A percentile compares a stretch with the other conserved stretches of the same genome.
Conservation (phyloP, 306 rosid species). For the Medicago ruthenica region DNA sequence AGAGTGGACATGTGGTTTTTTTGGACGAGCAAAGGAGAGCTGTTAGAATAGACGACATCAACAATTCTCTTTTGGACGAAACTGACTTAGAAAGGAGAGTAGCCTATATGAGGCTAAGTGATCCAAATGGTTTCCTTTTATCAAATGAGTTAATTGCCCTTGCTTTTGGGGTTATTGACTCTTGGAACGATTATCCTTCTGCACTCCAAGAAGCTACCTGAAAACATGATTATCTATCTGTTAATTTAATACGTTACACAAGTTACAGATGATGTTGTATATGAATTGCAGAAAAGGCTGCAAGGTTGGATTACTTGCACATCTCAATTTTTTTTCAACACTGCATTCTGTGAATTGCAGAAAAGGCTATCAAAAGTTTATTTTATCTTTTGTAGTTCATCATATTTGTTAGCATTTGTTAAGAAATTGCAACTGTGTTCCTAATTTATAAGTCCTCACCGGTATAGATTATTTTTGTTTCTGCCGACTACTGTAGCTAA, state of each 20-base stretch:
- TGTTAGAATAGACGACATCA: conserved; percentile 54
- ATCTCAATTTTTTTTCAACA: not conserved
- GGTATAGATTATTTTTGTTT: not conserved
- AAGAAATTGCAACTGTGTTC: not conserved
- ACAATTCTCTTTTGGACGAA: conserved; percentile 29
- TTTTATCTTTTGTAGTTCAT: not conserved
- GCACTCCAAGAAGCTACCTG: conserved; percentile 17
- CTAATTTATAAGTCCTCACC: not conserved
- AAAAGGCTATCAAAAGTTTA: conserved; percentile 13
- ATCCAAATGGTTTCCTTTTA: conserved; percentile 92
- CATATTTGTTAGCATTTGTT: conserved; percentile 20
- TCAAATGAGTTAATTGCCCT: conserved; percentile 86
- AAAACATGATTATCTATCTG: conserved; percentile 26
- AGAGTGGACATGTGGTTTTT: conserved; percentile 81
- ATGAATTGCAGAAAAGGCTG: not conserved
- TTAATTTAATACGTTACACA: conserved; percentile 21
- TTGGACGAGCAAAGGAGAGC: conserved; percentile 63
- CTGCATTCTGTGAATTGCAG: not conserved
- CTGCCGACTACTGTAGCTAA: not conserved
- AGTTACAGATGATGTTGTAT: conserved; percentile 20
- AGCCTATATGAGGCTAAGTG: conserved; percentile 74
- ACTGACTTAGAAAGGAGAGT: conserved; percentile 36
- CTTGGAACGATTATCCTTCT: conserved; percentile 46
- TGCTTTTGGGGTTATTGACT: conserved; percentile 76
- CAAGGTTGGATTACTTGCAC: not conserved